phyloP scores from a whole-genome alignment of 2,329 filamentous ascomycete genomes.

The Colletotrichum sp. region DNA sequence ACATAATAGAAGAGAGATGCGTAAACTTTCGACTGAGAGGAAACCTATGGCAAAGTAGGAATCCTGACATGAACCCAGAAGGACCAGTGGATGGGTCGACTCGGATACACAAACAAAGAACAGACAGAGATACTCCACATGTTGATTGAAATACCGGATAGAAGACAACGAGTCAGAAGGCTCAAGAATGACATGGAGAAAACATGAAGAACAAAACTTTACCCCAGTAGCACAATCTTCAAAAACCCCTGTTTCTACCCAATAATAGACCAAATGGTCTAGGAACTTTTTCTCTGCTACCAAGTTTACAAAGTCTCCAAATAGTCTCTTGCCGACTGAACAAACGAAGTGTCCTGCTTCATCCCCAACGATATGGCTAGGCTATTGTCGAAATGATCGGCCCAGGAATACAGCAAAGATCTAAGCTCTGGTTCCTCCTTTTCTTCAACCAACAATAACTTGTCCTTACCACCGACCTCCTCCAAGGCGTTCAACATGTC shows the following conservation, averaged over 20 bases:
- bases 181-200: rapidly evolving
- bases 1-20: rapidly evolving
- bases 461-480: neutral
- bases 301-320: neutral
- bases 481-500: neutral
- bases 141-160: neutral
- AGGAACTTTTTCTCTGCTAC: rapidly evolving
- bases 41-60: neutral
- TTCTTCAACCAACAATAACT: neutral
- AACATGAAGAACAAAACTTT: neutral
- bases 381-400: neutral
- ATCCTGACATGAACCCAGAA: rapidly evolving
- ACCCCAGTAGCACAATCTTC: neutral
- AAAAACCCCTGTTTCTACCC: neutral
- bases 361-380: neutral
- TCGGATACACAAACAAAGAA: neutral
- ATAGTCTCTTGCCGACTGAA: neutral
- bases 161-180: neutral
- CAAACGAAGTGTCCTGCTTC: neutral
- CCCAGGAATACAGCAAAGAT: neutral
- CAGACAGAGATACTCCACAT: neutral
- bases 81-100: neutral
- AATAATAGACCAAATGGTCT: neutral
- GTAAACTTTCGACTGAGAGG: neutral
- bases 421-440: neutral